A percentile compares a stretch with the other conserved stretches of the same genome.
Conservation (phyloP, 2,329 filamentous ascomycete species). For the Amauroascus verrucosus region DNA sequence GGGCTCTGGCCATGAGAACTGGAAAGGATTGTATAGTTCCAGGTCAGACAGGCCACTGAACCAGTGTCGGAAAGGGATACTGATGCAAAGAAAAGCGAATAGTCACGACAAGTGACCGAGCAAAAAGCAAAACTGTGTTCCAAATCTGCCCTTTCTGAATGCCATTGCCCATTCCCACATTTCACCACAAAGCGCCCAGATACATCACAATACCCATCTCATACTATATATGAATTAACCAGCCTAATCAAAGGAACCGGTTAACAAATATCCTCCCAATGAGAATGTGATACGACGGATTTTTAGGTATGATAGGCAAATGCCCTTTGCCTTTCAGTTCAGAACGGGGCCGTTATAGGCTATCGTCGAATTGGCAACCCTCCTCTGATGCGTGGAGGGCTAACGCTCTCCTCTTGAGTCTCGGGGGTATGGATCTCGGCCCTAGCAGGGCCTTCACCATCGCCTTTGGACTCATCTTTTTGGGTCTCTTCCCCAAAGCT, state of each 20-base stretch:
- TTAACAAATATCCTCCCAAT: background rate
- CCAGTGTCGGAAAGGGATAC: background rate
- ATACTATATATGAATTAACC: background rate
- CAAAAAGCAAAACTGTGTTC: background rate
- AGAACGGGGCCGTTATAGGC: background rate
- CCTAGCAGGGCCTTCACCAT: constrained; percentile 42
- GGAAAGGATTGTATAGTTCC: background rate
- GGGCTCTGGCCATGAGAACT: background rate
- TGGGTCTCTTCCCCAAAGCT: constrained; percentile 18
- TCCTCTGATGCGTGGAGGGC: constrained; percentile 39
- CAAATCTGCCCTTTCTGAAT: background rate
- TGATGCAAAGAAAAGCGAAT: background rate
- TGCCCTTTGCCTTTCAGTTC: background rate
- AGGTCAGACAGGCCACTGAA: background rate
- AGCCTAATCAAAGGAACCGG: background rate
- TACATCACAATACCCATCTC: background rate
- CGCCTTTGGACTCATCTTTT: constrained; percentile 15
- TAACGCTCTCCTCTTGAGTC: constrained; percentile 31
- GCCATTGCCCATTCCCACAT: background rate
- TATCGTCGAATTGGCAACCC: constrained; percentile 57
- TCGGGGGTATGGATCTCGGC: constrained; percentile 14
- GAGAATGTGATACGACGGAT: background rate
- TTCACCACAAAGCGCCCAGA: background rate
- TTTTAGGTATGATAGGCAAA: background rate
- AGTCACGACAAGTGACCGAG: background rate